Percentiles rank a stretch among this genome's conserved stretches.
Conservation (phyloP, 1,284 basidiomycete species). For the Puccinia hordei region DNA sequence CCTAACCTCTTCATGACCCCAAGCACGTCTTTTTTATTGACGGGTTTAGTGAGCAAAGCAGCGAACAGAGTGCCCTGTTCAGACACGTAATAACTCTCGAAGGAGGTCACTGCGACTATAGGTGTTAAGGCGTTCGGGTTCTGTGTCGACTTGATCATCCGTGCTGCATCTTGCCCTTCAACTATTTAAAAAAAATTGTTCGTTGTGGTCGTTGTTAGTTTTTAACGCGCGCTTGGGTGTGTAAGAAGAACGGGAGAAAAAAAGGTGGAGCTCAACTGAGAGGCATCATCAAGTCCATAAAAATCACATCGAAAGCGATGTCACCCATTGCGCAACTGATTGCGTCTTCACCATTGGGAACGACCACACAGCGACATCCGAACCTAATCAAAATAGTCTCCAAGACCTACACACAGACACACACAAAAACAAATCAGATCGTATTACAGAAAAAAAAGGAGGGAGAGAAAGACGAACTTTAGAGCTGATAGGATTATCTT, state of each 20-base stretch:
- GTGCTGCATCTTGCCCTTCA: slow-evolving; percentile 85
- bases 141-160: slow-evolving; percentile 91
- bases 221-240: no score
- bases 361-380: slow-evolving; percentile 89
- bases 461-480: slow-evolving; percentile 61
- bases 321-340: slow-evolving; percentile 95
- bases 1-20: slow-evolving; percentile 78
- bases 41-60: slow-evolving; percentile 73
- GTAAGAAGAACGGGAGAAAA: background rate
- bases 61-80: slow-evolving; percentile 75
- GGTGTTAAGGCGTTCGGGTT: slow-evolving; percentile 83
- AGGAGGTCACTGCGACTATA: slow-evolving; percentile 76
- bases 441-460: slow-evolving; percentile 46
- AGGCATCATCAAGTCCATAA: slow-evolving; percentile 62
- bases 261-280: slow-evolving; percentile 65
- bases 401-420: slow-evolving; percentile 68
- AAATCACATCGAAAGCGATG: slow-evolving; percentile 67
- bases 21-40: slow-evolving; percentile 80
- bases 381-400: slow-evolving; percentile 87
- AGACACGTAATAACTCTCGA: slow-evolving; percentile 49
- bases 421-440: slow-evolving; percentile 31
- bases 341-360: slow-evolving; percentile 92
- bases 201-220: no score
- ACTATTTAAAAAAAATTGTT: slow-evolving; percentile 64
- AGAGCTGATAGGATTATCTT: slow-evolving; percentile 94